Evolutionary conservation across 1,139 yeast genomes (phyloP).

Genomic region (Spathaspora sp.): DNA sequence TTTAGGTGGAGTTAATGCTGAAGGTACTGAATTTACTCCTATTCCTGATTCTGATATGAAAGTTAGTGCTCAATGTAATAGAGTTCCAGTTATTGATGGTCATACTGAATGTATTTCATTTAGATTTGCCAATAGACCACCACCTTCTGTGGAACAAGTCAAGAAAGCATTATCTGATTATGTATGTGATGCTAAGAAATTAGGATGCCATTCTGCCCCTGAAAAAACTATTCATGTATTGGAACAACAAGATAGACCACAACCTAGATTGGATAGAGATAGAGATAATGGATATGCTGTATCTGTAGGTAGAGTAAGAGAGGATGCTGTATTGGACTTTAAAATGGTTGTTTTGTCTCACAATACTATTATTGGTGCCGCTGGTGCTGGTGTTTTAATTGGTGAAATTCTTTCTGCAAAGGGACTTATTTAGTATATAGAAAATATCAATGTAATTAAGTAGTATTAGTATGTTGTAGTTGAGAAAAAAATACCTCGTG

Average conservation of each 20-base stretch:
- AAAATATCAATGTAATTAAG: not conserved
- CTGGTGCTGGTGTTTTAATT: constrained; percentile 97
- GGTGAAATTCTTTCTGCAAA: constrained; percentile 87
- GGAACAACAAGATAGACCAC: constrained; percentile 93
- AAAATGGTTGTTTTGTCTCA: constrained; percentile 96
- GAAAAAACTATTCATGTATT: constrained; percentile 86
- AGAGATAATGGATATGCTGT: constrained; percentile 95
- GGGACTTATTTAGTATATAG: constrained; percentile 55
- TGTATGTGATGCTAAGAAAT: constrained; percentile 76
- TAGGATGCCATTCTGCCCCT: constrained; percentile 92
- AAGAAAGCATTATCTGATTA: constrained; percentile 70
- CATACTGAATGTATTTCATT: constrained; percentile 95
- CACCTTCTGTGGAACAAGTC: constrained; percentile 82
- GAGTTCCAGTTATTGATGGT: constrained; percentile 97
- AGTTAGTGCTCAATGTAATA: constrained; percentile 94
- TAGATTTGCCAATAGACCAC: constrained; percentile 75
- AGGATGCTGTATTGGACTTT: constrained; percentile 87
- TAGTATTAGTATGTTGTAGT: not conserved
- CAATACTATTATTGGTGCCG: constrained; percentile 97
- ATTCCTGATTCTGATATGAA: constrained; percentile 70
- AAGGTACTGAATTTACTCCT: constrained; percentile 58
- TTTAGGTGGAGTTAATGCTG: constrained; percentile 60
- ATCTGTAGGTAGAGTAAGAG: constrained; percentile 91
- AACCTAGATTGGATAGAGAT: constrained; percentile 95
- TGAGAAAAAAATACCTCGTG: not conserved